Evolutionary conservation across 2,329 filamentous ascomycete species (phyloP).

Genomic region (Cytospora piceicola): DNA sequence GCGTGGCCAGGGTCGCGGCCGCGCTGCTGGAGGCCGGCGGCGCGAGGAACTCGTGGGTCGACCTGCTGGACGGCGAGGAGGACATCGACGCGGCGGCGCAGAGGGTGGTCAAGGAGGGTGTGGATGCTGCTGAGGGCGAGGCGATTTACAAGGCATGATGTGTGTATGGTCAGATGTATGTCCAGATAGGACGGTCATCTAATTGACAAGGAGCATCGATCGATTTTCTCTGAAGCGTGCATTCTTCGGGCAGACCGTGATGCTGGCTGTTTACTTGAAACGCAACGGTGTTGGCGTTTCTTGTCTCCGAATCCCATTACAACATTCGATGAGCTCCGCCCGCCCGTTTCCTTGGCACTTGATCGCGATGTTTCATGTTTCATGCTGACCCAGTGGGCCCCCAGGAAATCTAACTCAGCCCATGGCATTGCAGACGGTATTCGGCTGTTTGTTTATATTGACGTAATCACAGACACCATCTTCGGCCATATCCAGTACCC

Average conservation of each 20-base stretch:
- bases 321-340: not conserved
- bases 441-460: too few species aligned
- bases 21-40: conserved; percentile 56
- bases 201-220: not conserved
- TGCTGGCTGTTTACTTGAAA: not conserved
- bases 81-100: conserved; percentile 52
- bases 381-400: not conserved
- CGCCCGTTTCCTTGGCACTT: not conserved
- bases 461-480: not conserved
- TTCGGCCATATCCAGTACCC: not conserved
- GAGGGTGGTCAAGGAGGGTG: conserved; percentile 52
- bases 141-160: conserved; percentile 35
- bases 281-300: not conserved
- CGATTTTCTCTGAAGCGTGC: not conserved
- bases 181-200: not conserved
- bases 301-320: not conserved
- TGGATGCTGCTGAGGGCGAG: conserved; percentile 60
- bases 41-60: conserved; percentile 56
- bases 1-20: conserved; percentile 63
- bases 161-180: not conserved
- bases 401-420: not conserved
- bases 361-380: not conserved
- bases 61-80: conserved; percentile 59
- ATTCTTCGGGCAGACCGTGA: not conserved
- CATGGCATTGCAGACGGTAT: not conserved